Evolutionary conservation across 371 early-diverging fungal genomes (phyloP).

Genomic region (Phascolomyces articulosus): DNA sequence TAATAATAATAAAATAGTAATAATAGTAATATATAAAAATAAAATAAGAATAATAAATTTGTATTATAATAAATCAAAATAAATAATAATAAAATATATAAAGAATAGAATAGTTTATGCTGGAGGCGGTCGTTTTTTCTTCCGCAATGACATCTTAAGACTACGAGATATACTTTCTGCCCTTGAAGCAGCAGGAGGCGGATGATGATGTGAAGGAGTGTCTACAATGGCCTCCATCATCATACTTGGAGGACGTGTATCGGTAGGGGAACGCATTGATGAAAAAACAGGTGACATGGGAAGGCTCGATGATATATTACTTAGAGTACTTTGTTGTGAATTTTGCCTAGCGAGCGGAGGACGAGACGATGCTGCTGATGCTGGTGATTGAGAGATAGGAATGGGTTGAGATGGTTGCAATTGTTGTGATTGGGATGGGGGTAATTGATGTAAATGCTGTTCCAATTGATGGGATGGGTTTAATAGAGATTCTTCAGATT

Average conservation of each 20-base stretch:
- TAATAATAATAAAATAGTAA: no score
- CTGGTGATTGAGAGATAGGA: neutral
- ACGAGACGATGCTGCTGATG: conserved; percentile 1
- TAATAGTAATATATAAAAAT: neutral
- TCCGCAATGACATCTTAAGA: conserved; percentile 48
- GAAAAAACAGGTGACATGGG: conserved; percentile 20
- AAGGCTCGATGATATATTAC: conserved; percentile 11
- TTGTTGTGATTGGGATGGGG: neutral
- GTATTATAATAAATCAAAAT: neutral
- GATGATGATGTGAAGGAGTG: conserved; percentile 3
- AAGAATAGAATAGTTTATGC: neutral
- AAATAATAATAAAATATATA: neutral
- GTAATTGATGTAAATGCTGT: conserved; percentile 10
- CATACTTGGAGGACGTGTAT: conserved; percentile 23
- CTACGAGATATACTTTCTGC: conserved; percentile 51
- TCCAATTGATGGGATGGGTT: neutral
- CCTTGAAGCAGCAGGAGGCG: conserved; percentile 28
- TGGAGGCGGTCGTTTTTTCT: conserved; percentile 31
- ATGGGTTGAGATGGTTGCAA: neutral
- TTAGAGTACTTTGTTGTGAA: conserved; percentile 10
- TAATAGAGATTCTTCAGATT: neutral
- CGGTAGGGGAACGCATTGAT: conserved; percentile 22
- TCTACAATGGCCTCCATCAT: conserved; percentile 18
- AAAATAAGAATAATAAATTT: neutral
- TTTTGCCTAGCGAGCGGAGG: conserved; percentile 24